Percentiles rank a stretch among this genome's conserved stretches.
Evolutionary conservation across 495 filamentous ascomycete genomes (phyloP).

Genomic region (Xylaria intraflava): DNA sequence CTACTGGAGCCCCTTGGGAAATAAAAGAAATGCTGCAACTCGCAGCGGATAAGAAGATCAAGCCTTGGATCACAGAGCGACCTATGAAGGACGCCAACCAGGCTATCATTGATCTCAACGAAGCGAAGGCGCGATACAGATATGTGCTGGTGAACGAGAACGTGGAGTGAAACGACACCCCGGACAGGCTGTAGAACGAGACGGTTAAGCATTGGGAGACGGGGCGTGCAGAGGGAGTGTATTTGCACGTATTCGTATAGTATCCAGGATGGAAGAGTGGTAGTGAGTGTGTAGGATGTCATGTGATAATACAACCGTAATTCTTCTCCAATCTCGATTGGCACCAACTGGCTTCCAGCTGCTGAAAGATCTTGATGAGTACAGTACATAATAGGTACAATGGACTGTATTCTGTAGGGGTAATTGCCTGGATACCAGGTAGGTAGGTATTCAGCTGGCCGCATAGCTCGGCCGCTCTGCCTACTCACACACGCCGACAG

Average conservation of each 20-base stretch:
- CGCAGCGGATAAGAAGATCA: constrained; percentile 66
- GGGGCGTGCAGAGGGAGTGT: too few relatives aligned
- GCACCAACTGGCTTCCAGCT: too few relatives aligned
- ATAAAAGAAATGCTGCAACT: constrained; percentile 75
- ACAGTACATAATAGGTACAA: too few relatives aligned
- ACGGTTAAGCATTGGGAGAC: too few relatives aligned
- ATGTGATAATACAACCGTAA: neutral
- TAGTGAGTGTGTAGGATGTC: too few relatives aligned
- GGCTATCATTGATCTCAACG: constrained; percentile 61
- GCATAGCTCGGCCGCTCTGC: constrained; percentile 1
- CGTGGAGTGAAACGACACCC: constrained; percentile 13
- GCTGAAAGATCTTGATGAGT: too few relatives aligned
- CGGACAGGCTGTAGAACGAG: constrained; percentile 1
- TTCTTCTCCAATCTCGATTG: neutral
- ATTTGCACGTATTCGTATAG: too few relatives aligned
- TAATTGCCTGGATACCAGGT: too few relatives aligned
- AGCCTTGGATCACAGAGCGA: constrained; percentile 65
- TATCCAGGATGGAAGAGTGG: too few relatives aligned
- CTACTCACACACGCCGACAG: too few relatives aligned
- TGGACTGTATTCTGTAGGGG: too few relatives aligned
- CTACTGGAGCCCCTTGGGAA: constrained; percentile 67
- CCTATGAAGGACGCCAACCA: constrained; percentile 68
- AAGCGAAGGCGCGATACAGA: constrained; percentile 65
- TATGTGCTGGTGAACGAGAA: constrained; percentile 66
- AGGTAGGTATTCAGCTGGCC: neutral